Conservation (phyloP, 805 yeast species). For the Suhomyces pyralidae region DNA sequence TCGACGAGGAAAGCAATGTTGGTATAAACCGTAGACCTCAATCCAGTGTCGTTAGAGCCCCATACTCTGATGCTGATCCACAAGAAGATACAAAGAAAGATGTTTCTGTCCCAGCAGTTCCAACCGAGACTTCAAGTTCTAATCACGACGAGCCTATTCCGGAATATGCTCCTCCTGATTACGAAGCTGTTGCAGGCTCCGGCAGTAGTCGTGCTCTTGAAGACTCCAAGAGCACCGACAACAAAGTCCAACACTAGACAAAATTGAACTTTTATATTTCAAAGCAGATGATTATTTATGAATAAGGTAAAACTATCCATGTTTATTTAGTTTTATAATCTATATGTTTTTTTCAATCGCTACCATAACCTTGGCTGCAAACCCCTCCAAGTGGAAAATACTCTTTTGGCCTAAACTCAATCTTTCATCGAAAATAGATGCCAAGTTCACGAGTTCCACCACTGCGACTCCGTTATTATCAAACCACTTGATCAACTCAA, state of each 20-base stretch:
- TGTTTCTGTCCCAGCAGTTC: background rate
- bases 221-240: constrained; percentile 21
- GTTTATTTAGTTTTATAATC: background rate
- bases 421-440: constrained; percentile 78
- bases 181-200: constrained; percentile 22
- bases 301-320: background rate
- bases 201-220: background rate
- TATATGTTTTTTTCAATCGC: constrained; percentile 44
- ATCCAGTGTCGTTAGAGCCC: background rate
- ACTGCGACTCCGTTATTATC: constrained; percentile 28
- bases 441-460: constrained; percentile 51
- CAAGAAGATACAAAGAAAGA: background rate
- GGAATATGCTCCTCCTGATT: constrained; percentile 17
- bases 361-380: constrained; percentile 85
- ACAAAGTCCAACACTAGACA: constrained; percentile 29
- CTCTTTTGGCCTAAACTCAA: constrained; percentile 82
- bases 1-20: constrained; percentile 18
- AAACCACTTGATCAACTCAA: constrained; percentile 38
- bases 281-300: background rate
- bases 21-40: background rate
- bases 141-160: background rate
- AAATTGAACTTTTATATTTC: background rate
- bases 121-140: background rate
- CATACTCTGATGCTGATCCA: background rate
- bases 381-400: constrained; percentile 93